Percentiles rank a stretch among this genome's conserved stretches.
Conservation (phyloP, 345 rosid genomes). For the Durio zibethinus region DNA sequence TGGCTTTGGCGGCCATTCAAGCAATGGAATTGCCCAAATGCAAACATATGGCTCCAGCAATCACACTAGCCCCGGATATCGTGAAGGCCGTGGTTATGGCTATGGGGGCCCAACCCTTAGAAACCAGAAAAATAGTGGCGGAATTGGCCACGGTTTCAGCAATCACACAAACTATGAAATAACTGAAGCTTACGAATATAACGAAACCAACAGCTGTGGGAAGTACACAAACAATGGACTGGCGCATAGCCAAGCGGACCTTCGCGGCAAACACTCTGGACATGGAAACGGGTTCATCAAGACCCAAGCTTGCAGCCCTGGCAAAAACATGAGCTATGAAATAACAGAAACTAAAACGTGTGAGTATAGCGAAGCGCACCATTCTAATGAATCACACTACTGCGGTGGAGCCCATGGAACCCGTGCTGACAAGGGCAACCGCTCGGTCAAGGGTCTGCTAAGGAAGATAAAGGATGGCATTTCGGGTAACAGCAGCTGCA, state of each 20-base stretch:
- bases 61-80: neutral
- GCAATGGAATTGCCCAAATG: neutral
- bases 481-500: neutral
- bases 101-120: neutral
- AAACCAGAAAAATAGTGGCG: neutral
- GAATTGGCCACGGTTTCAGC: neutral
- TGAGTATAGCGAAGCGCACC: neutral
- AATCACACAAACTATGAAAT: neutral
- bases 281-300: neutral
- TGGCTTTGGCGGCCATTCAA: neutral
- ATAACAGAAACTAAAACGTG: neutral
- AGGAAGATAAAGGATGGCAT: constrained; percentile 2
- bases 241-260: neutral
- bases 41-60: neutral
- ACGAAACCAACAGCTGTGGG: neutral
- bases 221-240: neutral
- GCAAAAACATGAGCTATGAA: neutral
- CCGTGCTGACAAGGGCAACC: neutral
- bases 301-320: neutral
- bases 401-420: neutral
- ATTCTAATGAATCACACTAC: neutral
- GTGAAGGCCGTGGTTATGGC: neutral
- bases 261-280: neutral
- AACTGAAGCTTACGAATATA: neutral
- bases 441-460: neutral